Percentiles rank a stretch among this genome's conserved stretches.
phyloP scores from a whole-genome alignment of 2,329 filamentous ascomycete genomes.

The Trichoderma arundinaceum region DNA sequence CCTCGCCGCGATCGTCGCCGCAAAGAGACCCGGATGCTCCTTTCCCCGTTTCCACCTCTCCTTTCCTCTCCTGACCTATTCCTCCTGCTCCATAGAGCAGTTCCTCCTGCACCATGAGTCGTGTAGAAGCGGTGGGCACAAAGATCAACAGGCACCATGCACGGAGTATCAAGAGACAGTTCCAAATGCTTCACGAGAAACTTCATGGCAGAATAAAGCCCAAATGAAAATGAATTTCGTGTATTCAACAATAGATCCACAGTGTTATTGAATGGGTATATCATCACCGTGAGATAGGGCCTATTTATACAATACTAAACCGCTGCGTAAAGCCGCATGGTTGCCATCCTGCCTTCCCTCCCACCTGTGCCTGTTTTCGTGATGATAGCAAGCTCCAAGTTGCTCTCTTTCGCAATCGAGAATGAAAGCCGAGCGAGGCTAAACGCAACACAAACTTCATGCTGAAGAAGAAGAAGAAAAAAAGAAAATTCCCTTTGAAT shows the following conservation, averaged over 20 bases:
- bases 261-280: constrained; percentile 34
- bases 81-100: constrained; percentile 11
- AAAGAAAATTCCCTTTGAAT: constrained; percentile 16
- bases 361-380: constrained; percentile 27
- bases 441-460: constrained; percentile 20
- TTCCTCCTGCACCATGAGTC: constrained; percentile 14
- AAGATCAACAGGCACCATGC: constrained; percentile 29
- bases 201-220: not conserved
- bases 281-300: constrained; percentile 33
- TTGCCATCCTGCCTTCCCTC: constrained; percentile 27
- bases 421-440: constrained; percentile 22
- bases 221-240: constrained; percentile 2
- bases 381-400: constrained; percentile 25
- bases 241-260: constrained; percentile 31
- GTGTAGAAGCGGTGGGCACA: not conserved
- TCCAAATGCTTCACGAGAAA: not conserved
- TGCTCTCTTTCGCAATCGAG: constrained; percentile 18
- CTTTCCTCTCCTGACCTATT: not conserved
- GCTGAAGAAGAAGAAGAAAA: not conserved
- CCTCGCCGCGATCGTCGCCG: constrained; percentile 24
- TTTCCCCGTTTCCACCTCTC: constrained; percentile 13
- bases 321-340: constrained; percentile 10
- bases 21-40: constrained; percentile 4
- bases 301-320: constrained; percentile 34
- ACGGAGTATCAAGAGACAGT: not conserved